Evolutionary conservation across 2,329 filamentous ascomycete genomes (phyloP), one percentile per base, ranked within the genome.

Genomic region (Fusarium domesticum): DNA sequence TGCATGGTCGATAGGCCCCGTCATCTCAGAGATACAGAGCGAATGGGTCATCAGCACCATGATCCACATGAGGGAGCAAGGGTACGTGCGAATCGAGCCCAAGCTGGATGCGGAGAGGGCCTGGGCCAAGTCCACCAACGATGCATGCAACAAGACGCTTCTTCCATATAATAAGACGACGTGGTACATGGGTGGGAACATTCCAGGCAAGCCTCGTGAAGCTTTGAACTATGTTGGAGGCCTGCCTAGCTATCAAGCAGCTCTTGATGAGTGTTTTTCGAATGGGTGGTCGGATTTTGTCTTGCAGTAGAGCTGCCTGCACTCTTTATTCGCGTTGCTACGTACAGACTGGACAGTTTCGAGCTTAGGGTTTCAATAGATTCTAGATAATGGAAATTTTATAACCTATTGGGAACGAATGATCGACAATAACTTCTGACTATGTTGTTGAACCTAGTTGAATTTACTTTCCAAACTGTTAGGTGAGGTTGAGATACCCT

Each of bases 151-250:
- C 15, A 47, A 25, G 15, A 47, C 45, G 8, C 37, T 47, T 4
- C 12, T 44, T 6, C 33, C 41, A 12, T 18, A 23, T 25, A 47
- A 47, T 4, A 18, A 37, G 41, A 47, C 40, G 11, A 47, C 41
- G 11, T 47, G 45, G 45, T 44, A 44, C 19, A 44, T 47, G 45
- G 41, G 45, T 2, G 45, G 40, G 5, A 47, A 47, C 19, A 37
- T 47, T 7, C 41, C 45, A 5, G 45, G 41, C 1, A 47, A 47
- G 33, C 16, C 33, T 4, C 28, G 41, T 1, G 41, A 47, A 30
- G 32, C 33, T n/a, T 35, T 47, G 45, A 44, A 43, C 18, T 47
- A 47, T 23, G 39, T 44, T 35, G 45, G 40, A 17, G 45, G 45
- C 2, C 17, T 47, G 17, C 28, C 41, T 3, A 32, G 33, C 10